These are phyloP conservation scores for Monosporozyma aerobia DNA, from an alignment of 805 yeast species.

Conservation along the genomic window DNA sequence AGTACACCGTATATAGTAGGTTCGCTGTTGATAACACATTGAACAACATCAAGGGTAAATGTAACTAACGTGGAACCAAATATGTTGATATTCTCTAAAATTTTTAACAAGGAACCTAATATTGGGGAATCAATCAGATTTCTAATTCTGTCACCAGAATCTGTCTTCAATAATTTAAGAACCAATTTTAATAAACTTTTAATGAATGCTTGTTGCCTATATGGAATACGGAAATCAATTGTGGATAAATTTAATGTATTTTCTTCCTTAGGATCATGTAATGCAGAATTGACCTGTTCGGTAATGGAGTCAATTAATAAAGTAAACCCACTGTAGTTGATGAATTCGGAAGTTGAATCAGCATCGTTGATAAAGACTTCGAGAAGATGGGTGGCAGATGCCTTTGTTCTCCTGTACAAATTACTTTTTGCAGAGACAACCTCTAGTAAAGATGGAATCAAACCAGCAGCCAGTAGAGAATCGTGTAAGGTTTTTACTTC, in stretches of 20 bases:
- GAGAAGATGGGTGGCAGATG: constrained; percentile 55
- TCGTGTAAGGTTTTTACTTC: constrained; percentile 46
- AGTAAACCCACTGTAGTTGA: constrained; percentile 56
- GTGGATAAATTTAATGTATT: constrained; percentile 46
- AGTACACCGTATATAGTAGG: constrained; percentile 81
- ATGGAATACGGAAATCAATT: constrained; percentile 44
- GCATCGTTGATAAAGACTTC: constrained; percentile 36
- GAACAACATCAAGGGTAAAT: constrained; percentile 52
- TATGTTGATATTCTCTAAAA: constrained; percentile 44
- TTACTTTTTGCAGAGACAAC: constrained; percentile 47
- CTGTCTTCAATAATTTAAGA: constrained; percentile 54
- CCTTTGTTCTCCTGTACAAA: constrained; percentile 44
- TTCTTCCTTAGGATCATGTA: constrained; percentile 48
- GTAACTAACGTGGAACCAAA: constrained; percentile 65
- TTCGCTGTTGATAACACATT: constrained; percentile 73
- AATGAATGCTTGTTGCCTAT: constrained; percentile 51
- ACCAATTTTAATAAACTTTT: constrained; percentile 55
- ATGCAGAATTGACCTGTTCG: constrained; percentile 55
- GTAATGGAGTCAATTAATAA: constrained; percentile 50
- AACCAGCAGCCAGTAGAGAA: constrained; percentile 64
- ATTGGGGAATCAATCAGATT: constrained; percentile 79
- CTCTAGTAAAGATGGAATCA: constrained; percentile 55
- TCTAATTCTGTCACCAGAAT: constrained; percentile 75
- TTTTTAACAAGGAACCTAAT: constrained; percentile 48
- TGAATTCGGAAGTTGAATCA: constrained; percentile 53